These are phyloP conservation scores for Coprinopsis strossmayeri DNA, from an alignment of 768 basidiomycete genomes.

Conservation along the genomic window DNA sequence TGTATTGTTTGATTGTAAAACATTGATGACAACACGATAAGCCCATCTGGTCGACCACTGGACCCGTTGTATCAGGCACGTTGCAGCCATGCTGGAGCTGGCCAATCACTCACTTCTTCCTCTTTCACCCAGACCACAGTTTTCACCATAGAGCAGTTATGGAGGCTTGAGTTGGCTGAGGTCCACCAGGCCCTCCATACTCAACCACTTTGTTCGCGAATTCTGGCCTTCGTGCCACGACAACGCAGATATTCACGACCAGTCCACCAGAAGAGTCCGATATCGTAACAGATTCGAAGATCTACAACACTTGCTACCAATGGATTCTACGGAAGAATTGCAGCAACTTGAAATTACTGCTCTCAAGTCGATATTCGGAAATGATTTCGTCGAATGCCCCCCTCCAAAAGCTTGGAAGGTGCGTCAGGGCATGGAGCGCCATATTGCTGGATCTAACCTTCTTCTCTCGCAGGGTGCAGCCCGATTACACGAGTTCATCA, in stretches of 20 bases:
- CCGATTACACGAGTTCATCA: constrained; percentile 69
- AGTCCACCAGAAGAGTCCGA: too few species aligned
- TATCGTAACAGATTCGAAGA: constrained; percentile 17
- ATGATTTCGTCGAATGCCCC: constrained; percentile 67
- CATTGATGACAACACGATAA: constrained; percentile 6
- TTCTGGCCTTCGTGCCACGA: constrained; percentile 16
- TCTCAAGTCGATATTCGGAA: constrained; percentile 73
- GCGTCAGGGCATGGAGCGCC: constrained; percentile 9
- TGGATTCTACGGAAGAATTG: constrained; percentile 72
- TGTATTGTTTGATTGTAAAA: constrained; percentile 1
- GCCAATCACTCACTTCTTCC: background rate
- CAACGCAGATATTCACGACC: constrained; percentile 7
- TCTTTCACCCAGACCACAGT: constrained; percentile 12
- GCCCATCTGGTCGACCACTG: constrained; percentile 9
- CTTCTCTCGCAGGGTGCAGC: constrained; percentile 46
- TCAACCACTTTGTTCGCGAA: constrained; percentile 41
- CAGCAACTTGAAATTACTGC: constrained; percentile 67
- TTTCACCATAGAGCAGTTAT: constrained; percentile 31
- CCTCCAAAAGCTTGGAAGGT: constrained; percentile 86
- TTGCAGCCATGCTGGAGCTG: constrained; percentile 14
- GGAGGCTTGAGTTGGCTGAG: constrained; percentile 71
- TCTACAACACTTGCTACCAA: constrained; percentile 27
- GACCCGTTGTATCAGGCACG: constrained; percentile 18
- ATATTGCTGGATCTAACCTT: constrained; percentile 7
- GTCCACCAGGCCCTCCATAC: constrained; percentile 60